A percentile compares a stretch with the other conserved stretches of the same genome.
These are phyloP conservation scores for Royoungia palumana DNA, from an alignment of 768 basidiomycete genomes.

Conservation along the genomic window DNA sequence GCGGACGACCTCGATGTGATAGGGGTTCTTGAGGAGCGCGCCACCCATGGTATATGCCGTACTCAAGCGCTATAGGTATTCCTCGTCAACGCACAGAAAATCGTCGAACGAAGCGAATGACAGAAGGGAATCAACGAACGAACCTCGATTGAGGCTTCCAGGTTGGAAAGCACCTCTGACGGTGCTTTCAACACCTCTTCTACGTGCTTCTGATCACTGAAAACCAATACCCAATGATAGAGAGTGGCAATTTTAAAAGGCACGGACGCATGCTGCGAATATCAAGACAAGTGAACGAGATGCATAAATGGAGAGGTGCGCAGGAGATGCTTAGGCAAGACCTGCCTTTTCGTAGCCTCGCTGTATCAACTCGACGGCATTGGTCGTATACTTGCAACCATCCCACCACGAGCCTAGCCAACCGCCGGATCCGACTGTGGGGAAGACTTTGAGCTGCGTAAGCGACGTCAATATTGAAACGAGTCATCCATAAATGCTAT, in stretches of 20 bases:
- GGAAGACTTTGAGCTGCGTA: constrained; percentile 26
- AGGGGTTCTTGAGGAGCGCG: constrained; percentile 16
- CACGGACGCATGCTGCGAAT: constrained; percentile 21
- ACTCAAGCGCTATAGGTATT: too few relatives aligned
- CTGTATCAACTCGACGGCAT: constrained; percentile 23
- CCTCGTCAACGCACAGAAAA: too few relatives aligned
- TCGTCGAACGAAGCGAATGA: too few relatives aligned
- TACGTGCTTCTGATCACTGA: constrained; percentile 28
- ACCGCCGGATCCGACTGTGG: constrained; percentile 25
- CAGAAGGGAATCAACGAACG: too few relatives aligned
- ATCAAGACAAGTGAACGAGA: neutral
- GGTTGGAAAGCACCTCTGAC: constrained; percentile 36
- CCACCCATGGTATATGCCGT: too few relatives aligned
- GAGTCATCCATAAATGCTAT: too few relatives aligned
- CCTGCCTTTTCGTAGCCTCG: constrained; percentile 32
- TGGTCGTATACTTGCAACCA: constrained; percentile 13
- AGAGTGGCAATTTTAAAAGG: constrained; percentile 32
- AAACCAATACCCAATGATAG: constrained; percentile 39
- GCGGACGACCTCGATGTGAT: constrained; percentile 32
- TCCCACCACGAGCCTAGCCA: constrained; percentile 28
- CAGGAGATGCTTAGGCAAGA: neutral
- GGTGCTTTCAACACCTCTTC: constrained; percentile 40
- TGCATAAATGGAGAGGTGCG: too few relatives aligned
- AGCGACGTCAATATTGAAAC: too few relatives aligned
- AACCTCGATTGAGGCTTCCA: constrained; percentile 33